These are phyloP conservation scores for Eimeria necatrix DNA, from an alignment of 169 alveolate species.

Conservation along the genomic window DNA sequence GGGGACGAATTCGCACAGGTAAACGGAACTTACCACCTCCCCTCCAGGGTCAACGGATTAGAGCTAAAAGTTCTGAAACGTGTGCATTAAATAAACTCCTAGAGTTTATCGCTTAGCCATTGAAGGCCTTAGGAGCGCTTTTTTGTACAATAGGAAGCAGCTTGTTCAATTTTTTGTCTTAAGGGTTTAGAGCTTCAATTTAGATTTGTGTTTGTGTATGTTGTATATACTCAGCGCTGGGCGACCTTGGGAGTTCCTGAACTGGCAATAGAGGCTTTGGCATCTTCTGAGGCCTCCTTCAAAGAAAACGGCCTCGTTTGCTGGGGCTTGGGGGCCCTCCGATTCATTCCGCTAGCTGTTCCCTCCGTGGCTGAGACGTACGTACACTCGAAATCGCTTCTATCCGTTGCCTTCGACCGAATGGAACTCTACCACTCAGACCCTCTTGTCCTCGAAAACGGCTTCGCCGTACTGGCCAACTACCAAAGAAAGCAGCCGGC, in stretches of 20 bases:
- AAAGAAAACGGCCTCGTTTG: slow-evolving; percentile 4
- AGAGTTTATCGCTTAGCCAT: too few species aligned
- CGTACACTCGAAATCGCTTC: slow-evolving; percentile 26
- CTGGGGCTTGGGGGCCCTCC: slow-evolving; percentile 70
- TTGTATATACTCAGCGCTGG: not conserved
- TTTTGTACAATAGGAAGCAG: too few species aligned
- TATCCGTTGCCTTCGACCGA: not conserved
- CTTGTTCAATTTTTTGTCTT: too few species aligned
- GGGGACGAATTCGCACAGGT: slow-evolving; percentile 71
- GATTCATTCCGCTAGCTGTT: slow-evolving; percentile 45
- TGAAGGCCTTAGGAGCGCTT: too few species aligned
- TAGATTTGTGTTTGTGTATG: too few species aligned
- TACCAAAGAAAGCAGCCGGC: slow-evolving; percentile 65
- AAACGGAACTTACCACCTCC: not conserved
- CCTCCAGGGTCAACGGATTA: too few species aligned
- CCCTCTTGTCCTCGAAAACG: slow-evolving; percentile 56
- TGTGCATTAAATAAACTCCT: too few species aligned
- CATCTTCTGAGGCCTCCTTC: slow-evolving; percentile 10
- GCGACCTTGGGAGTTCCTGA: slow-evolving; percentile 26
- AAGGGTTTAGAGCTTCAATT: too few species aligned
- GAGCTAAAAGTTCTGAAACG: too few species aligned
- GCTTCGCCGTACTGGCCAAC: slow-evolving; percentile 67
- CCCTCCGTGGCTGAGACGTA: slow-evolving; percentile 6
- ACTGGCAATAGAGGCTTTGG: slow-evolving; percentile 22
- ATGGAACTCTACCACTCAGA: slow-evolving; percentile 53